phyloP scores from a whole-genome alignment of 2,329 filamentous ascomycete species.

The Cladophialophora bantiana region DNA sequence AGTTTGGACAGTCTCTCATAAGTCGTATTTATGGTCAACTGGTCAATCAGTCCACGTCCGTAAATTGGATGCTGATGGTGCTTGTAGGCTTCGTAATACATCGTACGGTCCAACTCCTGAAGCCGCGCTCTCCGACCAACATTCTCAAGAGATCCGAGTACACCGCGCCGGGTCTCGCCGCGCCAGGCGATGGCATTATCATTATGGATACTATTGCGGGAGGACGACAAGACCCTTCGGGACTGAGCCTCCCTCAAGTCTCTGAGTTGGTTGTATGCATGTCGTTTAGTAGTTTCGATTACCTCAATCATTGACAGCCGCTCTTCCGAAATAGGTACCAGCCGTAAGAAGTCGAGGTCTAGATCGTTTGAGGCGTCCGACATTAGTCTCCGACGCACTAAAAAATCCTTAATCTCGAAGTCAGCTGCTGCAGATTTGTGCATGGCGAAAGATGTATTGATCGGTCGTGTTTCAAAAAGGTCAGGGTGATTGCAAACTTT shows the following conservation, averaged over 20 bases:
- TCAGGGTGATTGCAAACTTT: constrained; percentile 99
- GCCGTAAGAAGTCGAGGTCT: constrained; percentile 78
- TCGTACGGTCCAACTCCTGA: constrained; percentile 79
- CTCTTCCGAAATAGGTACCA: constrained; percentile 76
- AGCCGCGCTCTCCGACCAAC: constrained; percentile 72
- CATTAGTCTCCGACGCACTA: constrained; percentile 72
- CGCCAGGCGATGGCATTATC: constrained; percentile 27
- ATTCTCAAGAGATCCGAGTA: constrained; percentile 75
- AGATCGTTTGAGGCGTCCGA: constrained; percentile 65
- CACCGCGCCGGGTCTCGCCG: constrained; percentile 56
- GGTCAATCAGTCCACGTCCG: constrained; percentile 77
- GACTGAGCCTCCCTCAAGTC: constrained; percentile 76
- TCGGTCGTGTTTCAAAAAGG: constrained; percentile 92
- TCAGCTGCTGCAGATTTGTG: constrained; percentile 75
- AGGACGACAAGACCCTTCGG: constrained; percentile 45
- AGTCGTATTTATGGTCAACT: constrained; percentile 70
- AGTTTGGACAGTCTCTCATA: constrained; percentile 66
- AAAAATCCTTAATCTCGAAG: constrained; percentile 74
- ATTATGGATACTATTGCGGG: not conserved
- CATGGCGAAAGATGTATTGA: constrained; percentile 97
- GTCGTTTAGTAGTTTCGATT: constrained; percentile 68
- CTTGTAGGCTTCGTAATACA: constrained; percentile 81
- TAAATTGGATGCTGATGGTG: constrained; percentile 83
- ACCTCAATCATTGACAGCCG: constrained; percentile 62
- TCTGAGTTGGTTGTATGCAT: constrained; percentile 72